Conservation (phyloP, 495 filamentous ascomycete species). For the Sordaria brevicollis region DNA sequence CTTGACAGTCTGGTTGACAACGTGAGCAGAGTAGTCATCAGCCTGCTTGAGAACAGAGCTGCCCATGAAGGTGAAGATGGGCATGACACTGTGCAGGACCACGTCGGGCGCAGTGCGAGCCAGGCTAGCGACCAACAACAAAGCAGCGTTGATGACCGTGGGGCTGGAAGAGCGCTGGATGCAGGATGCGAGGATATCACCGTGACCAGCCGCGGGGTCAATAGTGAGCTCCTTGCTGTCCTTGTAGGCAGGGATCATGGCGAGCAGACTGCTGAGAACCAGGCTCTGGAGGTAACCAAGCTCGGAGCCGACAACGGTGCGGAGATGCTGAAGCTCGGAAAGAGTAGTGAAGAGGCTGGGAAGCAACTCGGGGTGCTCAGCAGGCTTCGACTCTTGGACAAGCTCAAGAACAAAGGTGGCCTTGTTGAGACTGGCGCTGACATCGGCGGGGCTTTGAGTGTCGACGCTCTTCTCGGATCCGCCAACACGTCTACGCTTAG, state of each 20-base stretch:
- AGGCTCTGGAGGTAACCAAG: constrained; percentile 79
- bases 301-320: constrained; percentile 57
- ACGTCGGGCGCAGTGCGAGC: constrained; percentile 77
- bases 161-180: constrained; percentile 80
- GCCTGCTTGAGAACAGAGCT: constrained; percentile 76
- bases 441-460: constrained; percentile 33
- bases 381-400: constrained; percentile 64
- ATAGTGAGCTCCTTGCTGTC: constrained; percentile 49
- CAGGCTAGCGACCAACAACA: constrained; percentile 77
- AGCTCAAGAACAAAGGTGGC: constrained; percentile 83
- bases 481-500: constrained; percentile 69
- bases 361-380: constrained; percentile 61
- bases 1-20: constrained; percentile 81
- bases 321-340: constrained; percentile 73
- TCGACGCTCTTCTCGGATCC: constrained; percentile 43
- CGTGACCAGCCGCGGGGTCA: constrained; percentile 63
- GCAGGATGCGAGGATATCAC: constrained; percentile 82
- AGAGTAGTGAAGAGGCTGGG: constrained; percentile 70
- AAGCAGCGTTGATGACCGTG: constrained; percentile 80
- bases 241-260: constrained; percentile 68
- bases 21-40: constrained; percentile 91
- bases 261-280: constrained; percentile 62
- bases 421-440: constrained; percentile 54
- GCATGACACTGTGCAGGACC: constrained; percentile 94
- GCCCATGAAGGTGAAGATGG: constrained; percentile 97